These are phyloP conservation scores for Cyberlindnera bimundalis DNA, from an alignment of 805 yeast species.

Conservation along the genomic window DNA sequence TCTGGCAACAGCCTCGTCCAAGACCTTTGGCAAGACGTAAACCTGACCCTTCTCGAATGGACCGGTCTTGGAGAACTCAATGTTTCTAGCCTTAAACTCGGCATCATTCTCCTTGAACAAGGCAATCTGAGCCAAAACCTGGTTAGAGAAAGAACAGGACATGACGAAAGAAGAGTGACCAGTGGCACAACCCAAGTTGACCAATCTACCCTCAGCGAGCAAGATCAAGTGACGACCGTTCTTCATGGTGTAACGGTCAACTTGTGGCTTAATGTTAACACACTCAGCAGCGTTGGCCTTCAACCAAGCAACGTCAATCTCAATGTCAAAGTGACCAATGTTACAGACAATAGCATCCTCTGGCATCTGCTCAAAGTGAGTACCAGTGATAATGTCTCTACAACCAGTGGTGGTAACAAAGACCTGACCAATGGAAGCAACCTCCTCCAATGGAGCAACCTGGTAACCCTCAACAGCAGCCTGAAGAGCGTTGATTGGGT, in stretches of 20 bases:
- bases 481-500: constrained; percentile 98
- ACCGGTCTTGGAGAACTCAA: constrained; percentile 91
- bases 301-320: constrained; percentile 99
- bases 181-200: constrained; percentile 99
- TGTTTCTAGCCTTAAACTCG: constrained; percentile 72
- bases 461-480: constrained; percentile 99
- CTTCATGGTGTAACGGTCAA: constrained; percentile 90
- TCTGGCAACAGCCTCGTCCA: constrained; percentile 98
- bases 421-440: constrained; percentile 89
- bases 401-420: constrained; percentile 99
- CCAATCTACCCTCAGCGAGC: constrained; percentile 98
- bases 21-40: constrained; percentile 94
- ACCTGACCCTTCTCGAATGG: constrained; percentile 83
- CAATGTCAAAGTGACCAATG: constrained; percentile 99
- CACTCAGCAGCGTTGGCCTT: constrained; percentile 90
- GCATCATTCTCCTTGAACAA: constrained; percentile 84
- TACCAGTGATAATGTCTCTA: constrained; percentile 93
- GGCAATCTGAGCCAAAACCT: constrained; percentile 98
- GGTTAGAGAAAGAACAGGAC: constrained; percentile 99
- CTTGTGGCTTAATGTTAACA: constrained; percentile 98
- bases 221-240: constrained; percentile 91
- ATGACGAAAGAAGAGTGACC: constrained; percentile 99
- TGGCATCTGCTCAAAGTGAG: constrained; percentile 90
- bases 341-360: constrained; percentile 99
- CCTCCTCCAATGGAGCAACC: constrained; percentile 93